A percentile compares a stretch with the other conserved stretches of the same genome.
Conservation (phyloP, 2,329 filamentous ascomycete species). For the Trichoderma sp. region DNA sequence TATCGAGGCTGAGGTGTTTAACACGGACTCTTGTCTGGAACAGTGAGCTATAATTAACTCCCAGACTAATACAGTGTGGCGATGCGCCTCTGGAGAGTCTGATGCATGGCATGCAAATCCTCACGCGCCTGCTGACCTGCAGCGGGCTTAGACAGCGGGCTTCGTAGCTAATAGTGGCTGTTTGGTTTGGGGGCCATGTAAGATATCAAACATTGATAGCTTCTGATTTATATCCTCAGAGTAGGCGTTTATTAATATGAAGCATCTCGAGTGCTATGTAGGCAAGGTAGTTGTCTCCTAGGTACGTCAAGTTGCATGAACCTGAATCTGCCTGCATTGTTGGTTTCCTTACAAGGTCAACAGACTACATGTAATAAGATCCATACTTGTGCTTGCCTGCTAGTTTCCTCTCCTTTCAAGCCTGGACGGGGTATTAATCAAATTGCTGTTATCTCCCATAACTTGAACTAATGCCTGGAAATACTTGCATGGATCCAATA, state of each 20-base stretch:
- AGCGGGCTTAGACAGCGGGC: background rate
- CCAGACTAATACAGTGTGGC: conserved; percentile 14
- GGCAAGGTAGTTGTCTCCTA: background rate
- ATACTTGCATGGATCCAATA: background rate
- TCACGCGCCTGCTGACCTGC: background rate
- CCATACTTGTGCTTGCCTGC: background rate
- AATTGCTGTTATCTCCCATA: background rate
- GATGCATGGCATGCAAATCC: background rate
- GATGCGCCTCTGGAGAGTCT: background rate
- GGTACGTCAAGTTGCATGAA: background rate
- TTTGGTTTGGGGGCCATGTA: background rate
- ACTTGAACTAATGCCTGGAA: background rate
- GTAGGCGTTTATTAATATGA: background rate
- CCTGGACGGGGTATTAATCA: background rate
- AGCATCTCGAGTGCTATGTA: background rate
- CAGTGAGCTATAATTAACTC: conserved; percentile 19
- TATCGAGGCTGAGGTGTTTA: conserved; percentile 8
- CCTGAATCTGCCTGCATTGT: background rate
- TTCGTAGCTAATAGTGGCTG: background rate
- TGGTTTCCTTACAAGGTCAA: background rate
- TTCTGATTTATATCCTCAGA: background rate
- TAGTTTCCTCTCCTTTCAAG: background rate
- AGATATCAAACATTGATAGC: background rate
- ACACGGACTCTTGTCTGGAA: conserved; percentile 1
- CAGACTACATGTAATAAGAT: background rate